These are phyloP conservation scores for Pseudoscleropodium purum DNA, from an alignment of 225 moss, liverwort and hornwort genomes.

Conservation along the genomic window DNA sequence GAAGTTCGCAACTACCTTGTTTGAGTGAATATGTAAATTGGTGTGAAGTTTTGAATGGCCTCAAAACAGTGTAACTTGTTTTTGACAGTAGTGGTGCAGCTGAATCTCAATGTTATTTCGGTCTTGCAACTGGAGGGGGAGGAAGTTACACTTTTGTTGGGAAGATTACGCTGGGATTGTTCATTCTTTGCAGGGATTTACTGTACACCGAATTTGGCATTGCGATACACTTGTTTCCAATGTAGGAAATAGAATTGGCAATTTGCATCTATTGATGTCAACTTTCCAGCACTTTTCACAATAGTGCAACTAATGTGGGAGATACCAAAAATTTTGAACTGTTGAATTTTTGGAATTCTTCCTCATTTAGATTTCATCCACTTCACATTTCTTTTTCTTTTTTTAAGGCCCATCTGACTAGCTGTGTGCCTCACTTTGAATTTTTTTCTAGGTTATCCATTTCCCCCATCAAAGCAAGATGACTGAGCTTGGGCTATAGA, in stretches of 20 bases:
- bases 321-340: background rate
- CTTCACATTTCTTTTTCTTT: background rate
- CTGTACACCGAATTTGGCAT: no score
- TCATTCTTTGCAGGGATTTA: background rate
- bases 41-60: no score
- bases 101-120: background rate
- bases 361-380: background rate
- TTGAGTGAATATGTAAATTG: background rate
- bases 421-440: no score
- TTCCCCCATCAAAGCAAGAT: no score
- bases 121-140: background rate
- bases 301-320: background rate
- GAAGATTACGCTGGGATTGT: background rate
- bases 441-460: no score
- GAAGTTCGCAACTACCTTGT: no score
- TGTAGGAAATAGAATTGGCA: background rate
- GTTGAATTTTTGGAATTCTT: background rate
- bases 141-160: background rate
- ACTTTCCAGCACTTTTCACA: background rate
- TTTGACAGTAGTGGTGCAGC: background rate
- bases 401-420: background rate
- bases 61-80: background rate
- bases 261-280: background rate
- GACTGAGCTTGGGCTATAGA: no score
- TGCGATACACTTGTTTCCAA: background rate